Evolutionary conservation across 331 rosid genomes (phyloP), one percentile per base, ranked within the genome.

Genomic region (Saraca asoca): DNA sequence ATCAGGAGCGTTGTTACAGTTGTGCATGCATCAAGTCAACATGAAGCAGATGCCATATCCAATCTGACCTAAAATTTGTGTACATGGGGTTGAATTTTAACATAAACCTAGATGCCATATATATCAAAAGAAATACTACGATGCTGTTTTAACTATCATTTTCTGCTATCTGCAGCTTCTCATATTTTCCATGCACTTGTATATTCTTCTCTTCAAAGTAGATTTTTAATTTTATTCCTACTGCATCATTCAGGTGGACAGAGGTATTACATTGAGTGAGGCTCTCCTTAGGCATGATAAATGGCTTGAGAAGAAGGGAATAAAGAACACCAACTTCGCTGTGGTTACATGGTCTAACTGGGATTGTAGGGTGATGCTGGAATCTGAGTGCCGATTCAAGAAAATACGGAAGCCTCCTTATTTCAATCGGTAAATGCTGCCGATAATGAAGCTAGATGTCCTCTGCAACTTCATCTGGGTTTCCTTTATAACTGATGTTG

Each of bases 331-430:
- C 75, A 85, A 80, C 74, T 91, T 91, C 76, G 96, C 95, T 62
- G 97, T 91, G 79, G 97, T 91, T 65, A 91, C 97, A 15, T 91
- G 97, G 97, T 88, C 96, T 18, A 83, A 85, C 81, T 91, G 97
- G 97, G 97, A 91, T 51, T 91, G 97, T 37, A 78, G 85, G 53
- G 95, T 91, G 79, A 88, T 91, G 96, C 87, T 91, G 70, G 97
- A 91, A 72, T 88, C 96, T 24, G 97, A 91, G 82, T 91, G 97
- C 62, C 94, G 87, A 64, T 91, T 82, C 80, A 91, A 91, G 88
- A 91, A 91, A 73, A 88, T 91, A 53, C 79, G 85, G 53, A 91
- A 91, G 80, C 97, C 97, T 60, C 96, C 95, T 43, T 91, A 91
- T 76, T 91, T 91, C 70, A 86, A 91, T 83, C 78, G 90, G 97